These are phyloP conservation scores for Olyra latifolia DNA, from an alignment of 176 grass and related monocot species.

Conservation along the genomic window DNA sequence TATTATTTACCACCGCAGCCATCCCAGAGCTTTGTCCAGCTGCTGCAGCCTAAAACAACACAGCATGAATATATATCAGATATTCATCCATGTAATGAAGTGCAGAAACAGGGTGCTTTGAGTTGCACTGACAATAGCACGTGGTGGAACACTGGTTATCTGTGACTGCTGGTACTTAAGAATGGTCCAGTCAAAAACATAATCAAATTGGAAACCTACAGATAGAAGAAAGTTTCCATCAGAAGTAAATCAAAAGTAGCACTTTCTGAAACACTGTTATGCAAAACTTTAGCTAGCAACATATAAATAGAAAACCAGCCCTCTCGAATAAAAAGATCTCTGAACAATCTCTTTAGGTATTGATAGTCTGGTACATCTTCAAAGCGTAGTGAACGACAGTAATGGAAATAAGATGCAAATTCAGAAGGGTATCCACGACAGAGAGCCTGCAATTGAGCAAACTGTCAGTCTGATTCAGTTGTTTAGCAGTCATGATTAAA, in stretches of 20 bases:
- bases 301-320: conserved; percentile 38
- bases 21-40: conserved; percentile 79
- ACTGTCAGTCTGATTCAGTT: background rate
- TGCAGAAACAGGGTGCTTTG: background rate
- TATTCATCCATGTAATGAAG: background rate
- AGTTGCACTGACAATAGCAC: conserved; percentile 68
- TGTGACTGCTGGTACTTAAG: conserved; percentile 90
- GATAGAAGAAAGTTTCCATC: background rate
- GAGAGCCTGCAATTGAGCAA: conserved; percentile 51
- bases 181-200: conserved; percentile 94
- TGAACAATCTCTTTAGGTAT: conserved; percentile 85
- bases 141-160: conserved; percentile 67
- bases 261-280: background rate
- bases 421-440: conserved; percentile 81
- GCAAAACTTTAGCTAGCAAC: background rate
- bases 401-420: conserved; percentile 90
- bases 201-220: conserved; percentile 93
- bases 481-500: background rate
- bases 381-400: conserved; percentile 85
- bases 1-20: conserved; percentile 55
- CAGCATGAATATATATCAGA: conserved; percentile 9
- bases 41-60: conserved; percentile 43
- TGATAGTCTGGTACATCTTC: conserved; percentile 81
- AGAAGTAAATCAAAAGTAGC: background rate
- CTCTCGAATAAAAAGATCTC: conserved; percentile 86